Percentiles rank a stretch among this genome's conserved stretches.
These are phyloP conservation scores for Heterobasidion irregulare DNA, from an alignment of 1,284 basidiomycete genomes.

Conservation along the genomic window DNA sequence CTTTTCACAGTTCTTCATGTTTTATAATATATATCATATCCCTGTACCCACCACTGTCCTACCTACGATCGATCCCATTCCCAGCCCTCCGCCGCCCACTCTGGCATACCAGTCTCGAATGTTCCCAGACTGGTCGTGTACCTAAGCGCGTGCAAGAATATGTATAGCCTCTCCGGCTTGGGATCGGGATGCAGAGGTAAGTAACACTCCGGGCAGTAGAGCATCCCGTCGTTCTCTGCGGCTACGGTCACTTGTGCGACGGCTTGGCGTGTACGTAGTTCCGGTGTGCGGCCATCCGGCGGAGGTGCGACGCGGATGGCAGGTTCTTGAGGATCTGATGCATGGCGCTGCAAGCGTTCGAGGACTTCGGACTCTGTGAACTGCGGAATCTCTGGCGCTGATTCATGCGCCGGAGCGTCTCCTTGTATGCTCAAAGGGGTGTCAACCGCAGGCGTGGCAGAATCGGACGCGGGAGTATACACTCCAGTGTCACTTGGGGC, in stretches of 20 bases:
- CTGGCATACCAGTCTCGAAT: conserved; percentile 72
- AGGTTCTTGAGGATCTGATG: not conserved
- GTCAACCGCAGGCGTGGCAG: not conserved
- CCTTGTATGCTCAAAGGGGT: not conserved
- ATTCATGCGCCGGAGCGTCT: not conserved
- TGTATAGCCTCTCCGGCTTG: conserved; percentile 82
- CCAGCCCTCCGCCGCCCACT: conserved; percentile 63
- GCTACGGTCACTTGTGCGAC: conserved; percentile 9
- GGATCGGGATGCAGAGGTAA: conserved; percentile 88
- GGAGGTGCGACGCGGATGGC: conserved; percentile 8
- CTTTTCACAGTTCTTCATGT: not conserved
- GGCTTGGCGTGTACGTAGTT: conserved; percentile 8
- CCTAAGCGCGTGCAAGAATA: conserved; percentile 85
- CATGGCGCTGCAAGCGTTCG: conserved; percentile 4
- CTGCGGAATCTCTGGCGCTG: conserved; percentile 4
- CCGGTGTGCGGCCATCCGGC: conserved; percentile 10
- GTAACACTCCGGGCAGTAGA: conserved; percentile 83
- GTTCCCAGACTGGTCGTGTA: conserved; percentile 72
- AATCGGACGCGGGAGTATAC: not conserved
- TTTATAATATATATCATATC: not conserved
- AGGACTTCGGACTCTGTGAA: conserved; percentile 15
- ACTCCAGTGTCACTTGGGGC: not conserved
- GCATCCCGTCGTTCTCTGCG: conserved; percentile 17
- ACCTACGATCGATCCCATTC: conserved; percentile 35
- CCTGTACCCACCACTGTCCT: not conserved